Evolutionary conservation across 768 basidiomycete genomes (phyloP), one percentile per base, ranked within the genome.

Genomic region (Boletus rufocinnamomeus): DNA sequence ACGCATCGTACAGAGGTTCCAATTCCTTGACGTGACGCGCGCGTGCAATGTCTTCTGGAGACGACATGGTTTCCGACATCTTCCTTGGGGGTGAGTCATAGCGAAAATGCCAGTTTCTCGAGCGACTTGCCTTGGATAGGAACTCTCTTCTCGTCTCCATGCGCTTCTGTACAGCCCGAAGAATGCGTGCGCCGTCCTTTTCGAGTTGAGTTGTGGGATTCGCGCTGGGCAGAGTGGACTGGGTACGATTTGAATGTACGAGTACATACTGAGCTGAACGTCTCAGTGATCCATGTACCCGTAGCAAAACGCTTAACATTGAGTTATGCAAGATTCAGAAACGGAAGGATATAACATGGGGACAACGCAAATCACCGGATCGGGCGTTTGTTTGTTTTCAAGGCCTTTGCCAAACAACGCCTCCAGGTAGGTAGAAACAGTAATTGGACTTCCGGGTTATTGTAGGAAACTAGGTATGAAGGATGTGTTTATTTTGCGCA

Each of bases 21-120:
- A 87, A 71, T 56, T 92, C 88, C 62, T 88, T 89, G 45, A 88
- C 70, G 27, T 82, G 79, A 60, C 85, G 86, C 1, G 88, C 79
- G 11, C 78, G 74, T 11, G 75, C 70, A 53, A 91, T 82, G 61
- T 88, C 85, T 45, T 83, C 83, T 9, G 78, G 74, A 17, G 80
- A 78, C 4, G 82, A 79, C 72, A 82, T 76, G 51, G 79, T 75
- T 11, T 82, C 80, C 4, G 84, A 80, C 25, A 86, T 70, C 85
- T 87, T 43, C 1, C 9, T 13, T 3, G 35, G 21, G 32, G 1
- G 30, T 68, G 2, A 56, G 46, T 30, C 30, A 10, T 10, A 38
- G 23, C 6, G 1, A 35, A 35, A 21, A 45, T 2, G 7, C 6
- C 30, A 40, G 6, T 13, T 21, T n/a, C 2, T 13, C 1, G 28